phyloP scores from a whole-genome alignment of 768 basidiomycete genomes.

The Suillus subalutaceus region DNA sequence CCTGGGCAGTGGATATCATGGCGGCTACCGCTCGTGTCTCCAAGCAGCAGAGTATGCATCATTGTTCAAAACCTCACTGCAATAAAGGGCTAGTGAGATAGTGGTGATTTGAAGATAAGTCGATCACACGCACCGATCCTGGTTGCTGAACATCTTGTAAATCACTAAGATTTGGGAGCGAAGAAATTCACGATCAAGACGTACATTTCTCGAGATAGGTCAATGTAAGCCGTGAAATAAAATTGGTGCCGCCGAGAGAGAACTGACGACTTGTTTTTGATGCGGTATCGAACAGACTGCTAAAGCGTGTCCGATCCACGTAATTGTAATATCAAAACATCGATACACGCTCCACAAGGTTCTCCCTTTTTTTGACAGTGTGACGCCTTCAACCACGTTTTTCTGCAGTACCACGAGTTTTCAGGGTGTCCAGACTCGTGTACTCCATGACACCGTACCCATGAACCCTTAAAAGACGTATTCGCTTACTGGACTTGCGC shows the following conservation, averaged over 20 bases:
- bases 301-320: not conserved
- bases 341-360: not conserved
- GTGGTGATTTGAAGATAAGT: not conserved
- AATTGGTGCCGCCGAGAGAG: not conserved
- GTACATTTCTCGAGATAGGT: not conserved
- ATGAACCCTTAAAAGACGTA: not conserved
- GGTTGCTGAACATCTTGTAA: not conserved
- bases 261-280: not conserved
- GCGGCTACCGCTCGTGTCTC: not conserved
- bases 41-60: too few relatives aligned
- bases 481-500: not conserved
- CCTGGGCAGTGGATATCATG: not conserved
- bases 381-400: not conserved
- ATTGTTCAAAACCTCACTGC: not conserved
- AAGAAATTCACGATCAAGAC: not conserved
- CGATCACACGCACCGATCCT: not conserved
- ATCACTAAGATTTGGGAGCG: not conserved
- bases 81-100: not conserved
- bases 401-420: not conserved
- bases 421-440: not conserved
- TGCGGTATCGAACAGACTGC: not conserved
- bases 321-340: not conserved
- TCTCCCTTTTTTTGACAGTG: not conserved
- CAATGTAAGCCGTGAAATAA: not conserved
- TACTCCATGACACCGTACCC: not conserved